A percentile compares a stretch with the other conserved stretches of the same genome.
Conservation (phyloP, 352 stramenopile species). For the Globisporangium nagaii region DNA sequence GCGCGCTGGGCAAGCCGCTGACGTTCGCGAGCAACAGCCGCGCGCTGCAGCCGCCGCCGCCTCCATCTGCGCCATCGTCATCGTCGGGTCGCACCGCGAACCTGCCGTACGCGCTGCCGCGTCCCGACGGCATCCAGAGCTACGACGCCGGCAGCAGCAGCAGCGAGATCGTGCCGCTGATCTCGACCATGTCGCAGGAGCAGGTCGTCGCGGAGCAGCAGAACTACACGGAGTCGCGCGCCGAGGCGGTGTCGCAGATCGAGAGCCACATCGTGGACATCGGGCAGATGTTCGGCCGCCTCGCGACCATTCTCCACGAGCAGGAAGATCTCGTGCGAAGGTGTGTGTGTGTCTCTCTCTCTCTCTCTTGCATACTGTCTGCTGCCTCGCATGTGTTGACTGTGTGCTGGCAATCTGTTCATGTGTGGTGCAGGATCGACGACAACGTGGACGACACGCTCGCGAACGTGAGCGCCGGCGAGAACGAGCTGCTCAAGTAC, state of each 20-base stretch:
- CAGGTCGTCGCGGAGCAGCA: slow-evolving; percentile 75
- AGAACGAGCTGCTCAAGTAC: slow-evolving; percentile 84
- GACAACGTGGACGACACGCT: slow-evolving; percentile 81
- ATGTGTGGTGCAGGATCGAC: slow-evolving; percentile 59
- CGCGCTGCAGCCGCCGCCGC: no score
- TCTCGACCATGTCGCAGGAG: slow-evolving; percentile 65
- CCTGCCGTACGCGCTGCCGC: slow-evolving; percentile 45
- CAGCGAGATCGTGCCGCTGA: slow-evolving; percentile 61
- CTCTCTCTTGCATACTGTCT: neutral
- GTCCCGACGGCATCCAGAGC: slow-evolving; percentile 41
- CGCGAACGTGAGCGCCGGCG: slow-evolving; percentile 63
- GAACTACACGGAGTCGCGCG: slow-evolving; percentile 68
- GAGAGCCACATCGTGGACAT: slow-evolving; percentile 87
- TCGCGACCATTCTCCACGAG: slow-evolving; percentile 78
- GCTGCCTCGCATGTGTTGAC: slow-evolving; percentile 5
- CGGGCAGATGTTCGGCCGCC: slow-evolving; percentile 71
- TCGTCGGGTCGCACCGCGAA: slow-evolving; percentile 22
- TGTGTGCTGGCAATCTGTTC: neutral
- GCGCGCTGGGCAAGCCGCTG: slow-evolving; percentile 65
- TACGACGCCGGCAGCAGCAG: slow-evolving; percentile 15
- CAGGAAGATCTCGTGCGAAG: slow-evolving; percentile 77
- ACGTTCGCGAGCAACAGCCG: slow-evolving; percentile 38
- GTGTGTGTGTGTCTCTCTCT: slow-evolving; percentile 19
- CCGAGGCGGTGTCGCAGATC: slow-evolving; percentile 78
- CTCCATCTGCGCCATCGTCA: slow-evolving; percentile 8